Evolutionary conservation across 768 basidiomycete genomes (phyloP), one percentile per base, ranked within the genome.

Genomic region (Calocera viscosa): DNA sequence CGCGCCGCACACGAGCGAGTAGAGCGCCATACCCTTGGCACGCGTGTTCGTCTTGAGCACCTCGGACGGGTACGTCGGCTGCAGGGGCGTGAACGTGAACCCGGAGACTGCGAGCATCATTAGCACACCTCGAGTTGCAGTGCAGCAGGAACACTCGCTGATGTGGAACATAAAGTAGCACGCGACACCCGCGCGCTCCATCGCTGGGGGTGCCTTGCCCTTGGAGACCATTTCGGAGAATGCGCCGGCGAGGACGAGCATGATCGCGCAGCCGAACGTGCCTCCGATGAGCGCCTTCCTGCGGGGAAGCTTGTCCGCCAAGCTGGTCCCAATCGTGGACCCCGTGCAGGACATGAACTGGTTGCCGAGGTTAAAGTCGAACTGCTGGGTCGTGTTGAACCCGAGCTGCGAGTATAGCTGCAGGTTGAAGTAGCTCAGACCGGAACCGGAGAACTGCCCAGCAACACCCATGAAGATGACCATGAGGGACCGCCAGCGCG

Each of bases 11-110:
- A 74, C 72, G 64, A 73, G 68, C 28, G 72, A 81, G 67, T 76
- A 84, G 75, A 82, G 72, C 2, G 83, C 83, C 78, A 86, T 83
- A 67, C 84, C 84, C 72, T 86, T 86, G 3, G 84, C 84, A 49
- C 84, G 80, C 33, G 83, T 81, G 43, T 82, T 84, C 64, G 81
- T 83, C 65, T 81, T 77, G 19, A 85, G 74, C 70, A 81, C 82
- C 69, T 86, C 84, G 22, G 80, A 79, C 2, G 84, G 82, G 68
- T 84, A 83, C 5, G 84, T 72, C 0, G 80, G 83, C 73, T 85
- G 85, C 28, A 86, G 78, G 11, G 84, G 84, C 2, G 84, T 83
- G 72, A 85, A 85, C 24, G 83, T 77, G 67, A 83, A 78, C 38
- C 80, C 81, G 73, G 77, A 84, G 65, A 82, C 68, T 39, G 53